Evolutionary conservation across 441 rosid genomes (phyloP), one percentile per base, ranked within the genome.

Genomic region (Cnidoscolus chayamansa): DNA sequence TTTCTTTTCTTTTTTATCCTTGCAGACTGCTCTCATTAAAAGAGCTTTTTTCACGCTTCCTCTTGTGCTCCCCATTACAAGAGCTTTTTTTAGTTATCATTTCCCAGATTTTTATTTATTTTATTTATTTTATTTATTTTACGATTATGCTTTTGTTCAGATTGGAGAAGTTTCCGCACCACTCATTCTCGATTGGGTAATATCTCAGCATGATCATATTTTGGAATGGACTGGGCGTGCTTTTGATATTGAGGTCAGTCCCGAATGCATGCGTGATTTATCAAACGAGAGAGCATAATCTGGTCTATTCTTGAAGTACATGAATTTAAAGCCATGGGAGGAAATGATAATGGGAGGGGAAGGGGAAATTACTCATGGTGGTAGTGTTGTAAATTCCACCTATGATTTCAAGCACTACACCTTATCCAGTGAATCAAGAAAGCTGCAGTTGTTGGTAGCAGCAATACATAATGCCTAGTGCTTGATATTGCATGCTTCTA

Each of bases 171-270:
- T 82, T 75, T 87, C 89, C 32, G 81, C 81, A 72, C 96, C 98
- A 32, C 80, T 93, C 59, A 88, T 96, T 88, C 89, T 93, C 81
- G 97, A 96, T 85, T 96, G 98, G 99, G 89, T 90, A 76, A 91
- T 96, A 78, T 88, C 96, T 70, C 97, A 91, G 84, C 98, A 96
- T 78, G 77, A 83, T 79, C 97, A 86, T 79, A 90, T 93, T 65
- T 81, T 93, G 89, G 97, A 93, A 76, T 96, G 99, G 99, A 89
- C 94, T 69, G 86, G 89, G 74, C 90, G 99, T 71, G 97, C 96
- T 67, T 86, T 89, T 81, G 97, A 96, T 77, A 87, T 93, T 83
- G 99, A 96, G 97, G 98, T 93, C 76, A 76, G 83, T 76, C 66
- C 30, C 48, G 65, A 71, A 12, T 63, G 60, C 19, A 25, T 17